Evolutionary conservation across 2,329 filamentous ascomycete genomes (phyloP), one percentile per base, ranked within the genome.

Genomic region (Penicillium sp.): DNA sequence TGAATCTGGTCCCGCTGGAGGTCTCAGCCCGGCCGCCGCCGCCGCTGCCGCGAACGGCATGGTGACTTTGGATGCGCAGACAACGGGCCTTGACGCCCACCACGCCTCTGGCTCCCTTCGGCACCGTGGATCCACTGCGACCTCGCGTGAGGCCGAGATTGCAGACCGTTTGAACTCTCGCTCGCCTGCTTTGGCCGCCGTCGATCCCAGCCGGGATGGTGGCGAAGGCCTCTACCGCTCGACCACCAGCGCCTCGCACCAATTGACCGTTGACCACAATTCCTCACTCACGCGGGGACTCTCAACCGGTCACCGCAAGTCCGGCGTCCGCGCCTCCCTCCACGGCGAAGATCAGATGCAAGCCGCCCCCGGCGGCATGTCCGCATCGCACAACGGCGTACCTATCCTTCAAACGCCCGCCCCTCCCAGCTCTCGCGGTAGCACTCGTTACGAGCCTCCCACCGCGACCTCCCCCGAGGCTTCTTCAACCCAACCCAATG

Each of bases 301-400:
- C 1, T 73, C 70, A 3, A 69, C 65, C 4, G 70, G 70, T 28
- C 66, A 68, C 39, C 68, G 71, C 35, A 68, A 64, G 47, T 53
- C 58, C 38, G 62, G 56, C 26, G 45, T 49, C 4, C 56, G 49
- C 18, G 55, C 46, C 35, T 57, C 61, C 3, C 52, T 51, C 42
- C 39, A 46, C 39, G 46, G 58, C 4, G 48, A 51, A 2, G 53
- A 47, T 2, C 4, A 4, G 2, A 32, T 36, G 25, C 43, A 50
- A 27, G 43, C 52, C 38, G 13, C 52, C 18, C 24, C 47, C 49
- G 51, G 47, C 11, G 56, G 54, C 39, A 52, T 58, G 49, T 58
- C 53, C 32, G 52, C 54, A 1, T 58, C 56, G n/a, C 38, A 46
- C 33, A 59, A 56, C 42, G 54, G 55, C 18, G 58, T 66, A 6